A percentile compares a stretch with the other conserved stretches of the same genome.
These are phyloP conservation scores for Pythium vanterpoolii DNA, from an alignment of 352 stramenopile genomes.

Conservation along the genomic window DNA sequence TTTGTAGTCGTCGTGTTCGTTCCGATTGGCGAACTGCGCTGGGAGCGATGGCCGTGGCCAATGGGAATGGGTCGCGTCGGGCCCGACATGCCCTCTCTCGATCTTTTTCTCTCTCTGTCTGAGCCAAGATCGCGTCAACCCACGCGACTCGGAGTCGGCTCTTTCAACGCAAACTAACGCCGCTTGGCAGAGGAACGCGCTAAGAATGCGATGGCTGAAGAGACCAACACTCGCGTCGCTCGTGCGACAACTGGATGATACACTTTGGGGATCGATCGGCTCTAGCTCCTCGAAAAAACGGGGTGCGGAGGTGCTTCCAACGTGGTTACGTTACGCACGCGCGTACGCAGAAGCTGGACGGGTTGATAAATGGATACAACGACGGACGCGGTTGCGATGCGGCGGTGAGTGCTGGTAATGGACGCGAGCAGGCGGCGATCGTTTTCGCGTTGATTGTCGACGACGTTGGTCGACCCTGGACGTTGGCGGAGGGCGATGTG, in stretches of 20 bases:
- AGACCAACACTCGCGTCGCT: constrained; percentile 14
- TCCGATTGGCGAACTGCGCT: constrained; percentile 38
- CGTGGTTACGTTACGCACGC: background rate
- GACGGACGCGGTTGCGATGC: background rate
- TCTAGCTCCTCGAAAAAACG: background rate
- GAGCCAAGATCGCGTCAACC: background rate
- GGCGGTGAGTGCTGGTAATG: too few species aligned
- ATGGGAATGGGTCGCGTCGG: constrained; percentile 54
- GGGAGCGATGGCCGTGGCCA: constrained; percentile 34
- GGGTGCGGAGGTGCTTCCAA: background rate
- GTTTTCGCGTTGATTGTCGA: background rate
- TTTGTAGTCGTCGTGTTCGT: constrained; percentile 15
- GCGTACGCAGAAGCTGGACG: background rate
- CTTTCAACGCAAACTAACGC: too few species aligned
- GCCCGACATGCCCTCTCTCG: constrained; percentile 25
- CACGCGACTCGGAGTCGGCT: constrained; percentile 1
- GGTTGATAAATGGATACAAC: background rate
- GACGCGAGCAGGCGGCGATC: background rate
- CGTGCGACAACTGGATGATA: background rate
- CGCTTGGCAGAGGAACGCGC: background rate
- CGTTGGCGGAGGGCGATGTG: background rate
- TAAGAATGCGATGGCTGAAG: background rate
- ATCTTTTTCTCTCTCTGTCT: constrained; percentile 4
- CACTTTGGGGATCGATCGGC: background rate
- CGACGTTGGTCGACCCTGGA: background rate